Percentiles rank a stretch among this genome's conserved stretches.
phyloP scores from a whole-genome alignment of 805 yeast genomes.

The Hanseniaspora thailandica region DNA sequence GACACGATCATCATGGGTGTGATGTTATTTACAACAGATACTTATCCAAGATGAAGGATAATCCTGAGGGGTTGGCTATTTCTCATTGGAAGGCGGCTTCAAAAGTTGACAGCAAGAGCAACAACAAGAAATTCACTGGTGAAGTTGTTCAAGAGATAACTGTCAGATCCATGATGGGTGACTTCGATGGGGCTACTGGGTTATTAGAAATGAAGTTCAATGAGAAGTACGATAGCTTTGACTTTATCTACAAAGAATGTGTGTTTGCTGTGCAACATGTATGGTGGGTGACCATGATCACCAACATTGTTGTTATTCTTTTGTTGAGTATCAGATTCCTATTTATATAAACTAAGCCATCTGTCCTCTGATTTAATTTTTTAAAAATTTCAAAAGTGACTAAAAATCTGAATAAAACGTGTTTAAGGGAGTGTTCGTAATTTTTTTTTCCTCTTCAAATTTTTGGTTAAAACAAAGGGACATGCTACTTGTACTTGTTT shows the following conservation, averaged over 20 bases:
- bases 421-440: background rate
- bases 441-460: background rate
- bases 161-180: constrained; percentile 93
- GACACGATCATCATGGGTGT: constrained; percentile 96
- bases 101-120: constrained; percentile 22
- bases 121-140: constrained; percentile 21
- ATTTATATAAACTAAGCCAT: background rate
- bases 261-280: constrained; percentile 78
- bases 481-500: too few relatives aligned
- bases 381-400: background rate
- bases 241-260: constrained; percentile 60
- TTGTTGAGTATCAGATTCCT: constrained; percentile 17
- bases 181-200: constrained; percentile 81
- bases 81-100: constrained; percentile 53
- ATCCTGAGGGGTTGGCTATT: constrained; percentile 25
- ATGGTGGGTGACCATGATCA: constrained; percentile 84
- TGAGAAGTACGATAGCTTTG: constrained; percentile 36
- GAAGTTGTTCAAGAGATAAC: constrained; percentile 55
- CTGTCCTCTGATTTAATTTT: background rate
- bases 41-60: constrained; percentile 5
- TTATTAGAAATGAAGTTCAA: constrained; percentile 63
- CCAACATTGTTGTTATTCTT: constrained; percentile 33
- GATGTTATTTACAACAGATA: constrained; percentile 45
- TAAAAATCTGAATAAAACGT: too few relatives aligned
- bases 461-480: background rate